These are phyloP conservation scores for Pseudogymnoascus sp. DNA, from an alignment of 2,329 filamentous ascomycete genomes.

Conservation along the genomic window DNA sequence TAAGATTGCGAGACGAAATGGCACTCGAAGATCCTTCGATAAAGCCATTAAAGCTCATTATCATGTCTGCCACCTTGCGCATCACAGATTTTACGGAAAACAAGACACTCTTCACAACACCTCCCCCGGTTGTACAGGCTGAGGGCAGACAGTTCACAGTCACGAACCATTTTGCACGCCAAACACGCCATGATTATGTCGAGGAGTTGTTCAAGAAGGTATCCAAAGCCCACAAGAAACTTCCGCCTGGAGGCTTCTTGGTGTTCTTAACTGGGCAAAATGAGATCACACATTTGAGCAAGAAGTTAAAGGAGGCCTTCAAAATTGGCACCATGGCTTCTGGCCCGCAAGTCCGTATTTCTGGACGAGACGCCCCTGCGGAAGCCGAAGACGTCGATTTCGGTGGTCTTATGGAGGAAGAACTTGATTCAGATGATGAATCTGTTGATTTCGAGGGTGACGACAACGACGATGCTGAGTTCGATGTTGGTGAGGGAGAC, in stretches of 20 bases:
- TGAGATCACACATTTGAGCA: slow-evolving; percentile 80
- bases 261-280: slow-evolving; percentile 93
- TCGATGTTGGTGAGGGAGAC: slow-evolving; percentile 56
- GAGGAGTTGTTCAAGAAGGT: slow-evolving; percentile 88
- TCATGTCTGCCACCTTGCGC: slow-evolving; percentile 94
- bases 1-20: slow-evolving; percentile 73
- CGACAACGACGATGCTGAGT: slow-evolving; percentile 35
- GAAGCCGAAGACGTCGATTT: slow-evolving; percentile 86
- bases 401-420: slow-evolving; percentile 54
- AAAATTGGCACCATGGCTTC: slow-evolving; percentile 39
- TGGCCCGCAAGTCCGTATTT: slow-evolving; percentile 65
- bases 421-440: slow-evolving; percentile 51
- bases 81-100: slow-evolving; percentile 90
- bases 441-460: slow-evolving; percentile 59
- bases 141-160: slow-evolving; percentile 91
- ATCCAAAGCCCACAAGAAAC: slow-evolving; percentile 76
- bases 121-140: slow-evolving; percentile 79
- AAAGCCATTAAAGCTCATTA: slow-evolving; percentile 82
- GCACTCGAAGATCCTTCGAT: slow-evolving; percentile 62
- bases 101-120: slow-evolving; percentile 64
- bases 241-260: slow-evolving; percentile 84
- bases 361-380: slow-evolving; percentile 68
- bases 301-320: slow-evolving; percentile 63
- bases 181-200: slow-evolving; percentile 79
- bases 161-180: slow-evolving; percentile 78